Evolutionary conservation across 108 stramenopile species (phyloP).

Genomic region (Cyclotella kingstonii): DNA sequence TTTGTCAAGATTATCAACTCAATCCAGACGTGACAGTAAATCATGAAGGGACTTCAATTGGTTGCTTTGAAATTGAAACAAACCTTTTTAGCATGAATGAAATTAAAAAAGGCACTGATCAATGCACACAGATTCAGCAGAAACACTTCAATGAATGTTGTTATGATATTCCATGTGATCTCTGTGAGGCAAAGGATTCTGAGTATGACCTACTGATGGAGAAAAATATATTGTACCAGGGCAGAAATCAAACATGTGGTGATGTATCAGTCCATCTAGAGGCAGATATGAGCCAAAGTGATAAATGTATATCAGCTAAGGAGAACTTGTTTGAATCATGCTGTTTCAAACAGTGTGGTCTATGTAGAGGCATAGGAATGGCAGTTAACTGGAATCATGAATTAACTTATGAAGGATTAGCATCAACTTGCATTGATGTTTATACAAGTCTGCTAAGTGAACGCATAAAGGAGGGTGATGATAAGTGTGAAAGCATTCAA

Average conservation of each 20-base stretch:
- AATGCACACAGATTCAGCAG: slow-evolving; percentile 32
- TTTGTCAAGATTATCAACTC: slow-evolving; percentile 38
- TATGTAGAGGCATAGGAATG: slow-evolving; percentile 30
- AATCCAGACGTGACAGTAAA: slow-evolving; percentile 31
- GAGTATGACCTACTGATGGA: slow-evolving; percentile 31
- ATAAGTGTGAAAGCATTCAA: slow-evolving; percentile 35
- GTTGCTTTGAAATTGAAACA: slow-evolving; percentile 38
- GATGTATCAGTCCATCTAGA: slow-evolving; percentile 32
- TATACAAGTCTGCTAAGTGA: slow-evolving; percentile 41
- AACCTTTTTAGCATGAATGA: slow-evolving; percentile 29
- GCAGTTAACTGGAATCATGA: slow-evolving; percentile 38
- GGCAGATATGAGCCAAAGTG: slow-evolving; percentile 36
- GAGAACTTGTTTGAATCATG: slow-evolving; percentile 26
- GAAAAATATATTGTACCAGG: slow-evolving; percentile 16
- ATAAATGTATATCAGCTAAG: slow-evolving; percentile 27
- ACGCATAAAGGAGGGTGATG: slow-evolving; percentile 30
- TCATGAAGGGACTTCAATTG: slow-evolving; percentile 23
- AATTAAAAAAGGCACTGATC: slow-evolving; percentile 37
- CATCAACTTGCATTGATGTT: slow-evolving; percentile 45
- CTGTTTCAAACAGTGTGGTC: slow-evolving; percentile 41
- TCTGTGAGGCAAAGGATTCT: slow-evolving; percentile 17
- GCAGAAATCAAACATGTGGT: slow-evolving; percentile 35
- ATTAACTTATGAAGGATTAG: slow-evolving; percentile 30
- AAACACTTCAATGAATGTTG: slow-evolving; percentile 40
- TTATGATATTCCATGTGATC: slow-evolving; percentile 37